These are phyloP conservation scores for Apophysomyces variabilis DNA, from an alignment of 371 early-diverging fungal genomes.

Conservation along the genomic window DNA sequence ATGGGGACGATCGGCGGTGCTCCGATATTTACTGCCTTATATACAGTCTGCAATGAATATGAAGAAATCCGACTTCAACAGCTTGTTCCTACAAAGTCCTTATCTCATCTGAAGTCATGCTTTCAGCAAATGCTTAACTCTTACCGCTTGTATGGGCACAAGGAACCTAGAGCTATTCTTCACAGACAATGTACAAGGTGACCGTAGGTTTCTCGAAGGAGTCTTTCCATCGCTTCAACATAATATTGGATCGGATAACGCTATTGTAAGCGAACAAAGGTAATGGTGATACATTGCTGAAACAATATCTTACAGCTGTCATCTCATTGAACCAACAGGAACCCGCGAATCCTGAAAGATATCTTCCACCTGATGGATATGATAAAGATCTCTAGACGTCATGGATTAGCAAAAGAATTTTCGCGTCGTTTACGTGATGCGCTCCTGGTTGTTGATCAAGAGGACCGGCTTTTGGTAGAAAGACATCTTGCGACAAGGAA, in stretches of 20 bases:
- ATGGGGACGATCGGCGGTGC: too few relatives aligned
- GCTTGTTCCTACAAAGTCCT: not conserved
- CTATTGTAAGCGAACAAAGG: too few relatives aligned
- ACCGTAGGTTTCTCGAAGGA: not conserved
- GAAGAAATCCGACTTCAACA: not conserved
- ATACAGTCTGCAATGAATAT: not conserved
- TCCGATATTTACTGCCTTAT: too few relatives aligned
- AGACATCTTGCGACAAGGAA: not conserved
- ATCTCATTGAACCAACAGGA: not conserved
- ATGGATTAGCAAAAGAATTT: slow-evolving; percentile 3
- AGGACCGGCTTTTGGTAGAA: not conserved
- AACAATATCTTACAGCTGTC: not conserved
- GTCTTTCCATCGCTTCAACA: not conserved
- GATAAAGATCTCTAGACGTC: not conserved
- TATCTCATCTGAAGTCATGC: not conserved
- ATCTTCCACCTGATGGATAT: not conserved
- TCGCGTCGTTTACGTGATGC: not conserved
- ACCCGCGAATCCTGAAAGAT: not conserved
- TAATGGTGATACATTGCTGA: too few relatives aligned
- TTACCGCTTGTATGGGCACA: not conserved
- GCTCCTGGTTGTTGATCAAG: not conserved
- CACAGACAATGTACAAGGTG: not conserved
- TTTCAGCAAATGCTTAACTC: not conserved
- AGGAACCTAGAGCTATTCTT: not conserved
- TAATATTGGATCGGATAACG: too few relatives aligned